A percentile compares a stretch with the other conserved stretches of the same genome.
phyloP scores from a whole-genome alignment of 768 basidiomycete species.

The Atractiella rhizophila region DNA sequence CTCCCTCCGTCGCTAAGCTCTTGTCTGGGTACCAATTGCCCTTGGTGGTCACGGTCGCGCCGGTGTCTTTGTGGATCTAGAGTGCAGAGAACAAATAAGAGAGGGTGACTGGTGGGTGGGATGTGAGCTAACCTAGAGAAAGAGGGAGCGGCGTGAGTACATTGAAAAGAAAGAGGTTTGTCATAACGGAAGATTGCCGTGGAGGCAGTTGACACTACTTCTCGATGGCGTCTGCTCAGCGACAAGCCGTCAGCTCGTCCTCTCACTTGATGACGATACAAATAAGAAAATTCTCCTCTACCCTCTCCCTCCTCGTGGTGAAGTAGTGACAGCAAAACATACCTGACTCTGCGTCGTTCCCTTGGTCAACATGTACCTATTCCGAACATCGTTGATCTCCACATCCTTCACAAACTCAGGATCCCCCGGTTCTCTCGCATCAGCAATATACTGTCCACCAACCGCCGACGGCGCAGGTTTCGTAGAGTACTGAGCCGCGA shows the following conservation, averaged over 20 bases:
- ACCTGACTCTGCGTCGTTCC: conserved; percentile 79
- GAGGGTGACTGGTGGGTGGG: neutral
- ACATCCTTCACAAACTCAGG: conserved; percentile 65
- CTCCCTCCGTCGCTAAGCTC: conserved; percentile 65
- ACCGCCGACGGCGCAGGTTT: no score
- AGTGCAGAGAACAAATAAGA: neutral
- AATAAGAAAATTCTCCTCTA: no score
- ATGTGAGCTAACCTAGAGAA: neutral
- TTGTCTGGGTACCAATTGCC: conserved; percentile 92
- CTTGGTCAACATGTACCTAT: conserved; percentile 81
- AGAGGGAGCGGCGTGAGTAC: conserved; percentile 1
- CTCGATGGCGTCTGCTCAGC: no score
- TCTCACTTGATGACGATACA: no score
- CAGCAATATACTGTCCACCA: no score
- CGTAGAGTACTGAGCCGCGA: no score
- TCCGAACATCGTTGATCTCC: conserved; percentile 87
- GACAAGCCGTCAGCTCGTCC: neutral
- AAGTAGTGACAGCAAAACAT: no score
- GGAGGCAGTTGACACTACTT: no score
- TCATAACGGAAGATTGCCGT: no score
- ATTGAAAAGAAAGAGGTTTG: conserved; percentile 11
- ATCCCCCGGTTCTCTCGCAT: conserved; percentile 29
- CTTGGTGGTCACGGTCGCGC: conserved; percentile 74
- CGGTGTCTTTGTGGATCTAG: conserved; percentile 76
- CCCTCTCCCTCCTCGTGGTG: no score